Percentiles rank a stretch among this genome's conserved stretches.
phyloP scores from a whole-genome alignment of 2,329 filamentous ascomycete genomes.

The Calonectria crousiana region DNA sequence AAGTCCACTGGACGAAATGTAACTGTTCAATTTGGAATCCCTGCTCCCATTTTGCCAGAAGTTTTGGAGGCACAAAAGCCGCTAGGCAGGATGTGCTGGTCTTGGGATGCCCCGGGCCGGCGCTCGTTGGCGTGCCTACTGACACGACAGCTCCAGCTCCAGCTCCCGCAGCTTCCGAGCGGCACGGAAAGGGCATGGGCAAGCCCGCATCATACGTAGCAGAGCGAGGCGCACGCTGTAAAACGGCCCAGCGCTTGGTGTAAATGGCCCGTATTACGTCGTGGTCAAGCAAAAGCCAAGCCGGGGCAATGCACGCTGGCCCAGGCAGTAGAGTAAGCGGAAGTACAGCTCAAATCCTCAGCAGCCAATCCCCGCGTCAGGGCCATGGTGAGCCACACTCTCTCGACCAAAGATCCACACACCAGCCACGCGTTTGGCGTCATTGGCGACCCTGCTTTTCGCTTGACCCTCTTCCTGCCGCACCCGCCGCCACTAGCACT shows the following conservation, averaged over 20 bases:
- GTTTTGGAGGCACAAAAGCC: not conserved
- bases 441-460: constrained; percentile 7
- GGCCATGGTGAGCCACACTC: constrained; percentile 9
- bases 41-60: not conserved
- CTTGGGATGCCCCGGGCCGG: not conserved
- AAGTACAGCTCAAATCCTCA: not conserved
- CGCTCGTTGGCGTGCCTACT: not conserved
- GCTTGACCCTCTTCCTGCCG: constrained; percentile 20
- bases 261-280: not conserved
- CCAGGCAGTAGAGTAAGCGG: not conserved
- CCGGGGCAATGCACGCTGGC: not conserved
- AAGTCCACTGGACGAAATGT: not conserved
- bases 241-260: not conserved
- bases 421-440: constrained; percentile 25
- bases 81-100: not conserved
- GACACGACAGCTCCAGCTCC: constrained; percentile 2
- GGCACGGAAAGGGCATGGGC: not conserved
- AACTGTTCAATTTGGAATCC: not conserved
- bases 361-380: not conserved
- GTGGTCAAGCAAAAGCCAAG: not conserved
- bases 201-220: not conserved
- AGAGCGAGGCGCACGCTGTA: constrained; percentile 11
- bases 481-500: constrained; percentile 10
- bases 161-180: constrained; percentile 20
- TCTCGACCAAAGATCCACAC: not conserved